Conservation (phyloP, 768 basidiomycete species). For the Boletus fagicola region DNA sequence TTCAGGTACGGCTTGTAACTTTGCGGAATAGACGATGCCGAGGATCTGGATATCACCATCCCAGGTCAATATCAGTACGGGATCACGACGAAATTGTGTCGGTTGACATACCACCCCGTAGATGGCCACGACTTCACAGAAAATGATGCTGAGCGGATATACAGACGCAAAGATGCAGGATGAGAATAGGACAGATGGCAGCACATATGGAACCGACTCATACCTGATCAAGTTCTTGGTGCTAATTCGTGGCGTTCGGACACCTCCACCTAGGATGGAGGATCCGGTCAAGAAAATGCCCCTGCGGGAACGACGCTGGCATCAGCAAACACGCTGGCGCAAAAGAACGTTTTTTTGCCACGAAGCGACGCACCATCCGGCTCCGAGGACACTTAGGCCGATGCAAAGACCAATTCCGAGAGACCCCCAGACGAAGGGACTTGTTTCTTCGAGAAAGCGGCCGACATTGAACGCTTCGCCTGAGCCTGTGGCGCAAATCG, state of each 20-base stretch:
- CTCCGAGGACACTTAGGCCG: slow-evolving; percentile 90
- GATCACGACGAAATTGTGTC: neutral
- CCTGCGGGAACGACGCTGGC: slow-evolving; percentile 47
- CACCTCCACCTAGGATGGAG: slow-evolving; percentile 96
- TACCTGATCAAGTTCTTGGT: slow-evolving; percentile 98
- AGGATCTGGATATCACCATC: slow-evolving; percentile 60
- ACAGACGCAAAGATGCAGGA: neutral
- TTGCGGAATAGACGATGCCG: slow-evolving; percentile 93
- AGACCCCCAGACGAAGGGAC: slow-evolving; percentile 90
- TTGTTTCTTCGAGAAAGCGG: slow-evolving; percentile 89
- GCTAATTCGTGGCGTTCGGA: slow-evolving; percentile 86
- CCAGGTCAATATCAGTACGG: neutral
- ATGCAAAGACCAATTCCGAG: slow-evolving; percentile 91
- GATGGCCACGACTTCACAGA: slow-evolving; percentile 99
- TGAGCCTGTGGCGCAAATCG: slow-evolving; percentile 48
- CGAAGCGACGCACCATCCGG: slow-evolving; percentile 74
- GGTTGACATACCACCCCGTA: slow-evolving; percentile 79
- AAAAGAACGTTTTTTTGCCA: neutral
- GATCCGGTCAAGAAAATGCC: slow-evolving; percentile 96
- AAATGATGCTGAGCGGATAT: slow-evolving; percentile 75
- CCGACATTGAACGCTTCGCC: slow-evolving; percentile 94
- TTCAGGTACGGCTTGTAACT: slow-evolving; percentile 61
- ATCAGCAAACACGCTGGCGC: neutral
- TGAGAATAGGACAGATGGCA: neutral
- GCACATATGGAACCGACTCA: slow-evolving; percentile 14